Evolutionary conservation across 257 asterid species (phyloP), one percentile per base, ranked within the genome.

Genomic region (Ligustrum vulgare): DNA sequence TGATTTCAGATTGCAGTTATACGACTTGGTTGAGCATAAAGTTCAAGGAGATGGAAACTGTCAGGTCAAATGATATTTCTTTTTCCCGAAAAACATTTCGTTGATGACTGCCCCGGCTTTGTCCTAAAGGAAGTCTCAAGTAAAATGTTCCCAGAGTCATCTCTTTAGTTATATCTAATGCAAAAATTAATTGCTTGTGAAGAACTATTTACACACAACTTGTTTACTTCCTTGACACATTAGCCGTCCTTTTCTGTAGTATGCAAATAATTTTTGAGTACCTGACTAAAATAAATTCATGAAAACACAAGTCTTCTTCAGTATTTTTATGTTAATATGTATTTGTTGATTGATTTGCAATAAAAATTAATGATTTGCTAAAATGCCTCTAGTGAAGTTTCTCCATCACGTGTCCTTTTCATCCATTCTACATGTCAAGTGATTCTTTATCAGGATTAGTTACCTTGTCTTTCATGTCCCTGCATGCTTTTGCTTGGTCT

Each of bases 41-140:
- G 91, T 90, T 78, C 89, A 88, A 80, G 99, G 99, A 84, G 99
- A 93, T 84, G 99, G 99, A 13, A 95, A 95, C 83, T 95, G 99
- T 71, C 99, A 95, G 99, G 99, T 91, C 77, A 74, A 83, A 72
- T 36, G 37, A 75, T 71, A 32, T 43, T 32, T 34, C 71, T 72
- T 23, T 77, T 47, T 41, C 20, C 74, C 64, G 75, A 31, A 56
- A 60, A 9, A 60, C 18, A 60, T 22, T 23, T 11, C 25, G 13
- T 20, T 56, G 31, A 11, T 60, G 35, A 60, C 67, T 22, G 33
- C 66, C 66, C 51, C 33, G 5, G 16, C 31, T 58, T 22, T 25
- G 16, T 60, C 33, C 35, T 60, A 60, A 23, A 60, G 67, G 67
- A 60, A 60, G 35, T 60, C 15, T 60, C 34, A 22, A 9, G 67